Evolutionary conservation across 805 yeast species (phyloP).

Genomic region (Cyberlindnera samutprakarnensis): DNA sequence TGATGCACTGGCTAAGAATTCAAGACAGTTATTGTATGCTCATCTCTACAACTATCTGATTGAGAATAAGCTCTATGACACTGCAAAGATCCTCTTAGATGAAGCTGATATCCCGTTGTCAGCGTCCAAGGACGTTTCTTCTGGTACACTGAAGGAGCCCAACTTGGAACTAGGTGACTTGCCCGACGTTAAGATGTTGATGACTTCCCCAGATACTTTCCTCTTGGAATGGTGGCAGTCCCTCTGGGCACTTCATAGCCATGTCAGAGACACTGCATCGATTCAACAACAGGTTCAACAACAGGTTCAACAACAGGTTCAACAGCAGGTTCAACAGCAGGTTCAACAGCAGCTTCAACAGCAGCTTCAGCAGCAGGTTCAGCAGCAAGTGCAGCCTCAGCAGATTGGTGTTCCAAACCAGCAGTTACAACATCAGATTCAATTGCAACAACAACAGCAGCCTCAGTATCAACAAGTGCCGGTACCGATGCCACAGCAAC

Average conservation of each 20-base stretch:
- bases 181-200: constrained; percentile 31
- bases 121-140: constrained; percentile 6
- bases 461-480: neutral
- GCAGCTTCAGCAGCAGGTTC: too few species aligned
- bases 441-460: neutral
- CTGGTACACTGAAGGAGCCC: too few species aligned
- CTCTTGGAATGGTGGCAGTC: constrained; percentile 52
- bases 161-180: constrained; percentile 13
- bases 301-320: too few species aligned
- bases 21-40: constrained; percentile 42
- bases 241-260: constrained; percentile 41
- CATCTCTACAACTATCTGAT: constrained; percentile 44
- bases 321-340: too few species aligned
- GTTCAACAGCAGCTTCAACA: too few species aligned
- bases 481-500: neutral
- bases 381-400: too few species aligned
- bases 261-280: constrained; percentile 28
- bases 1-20: constrained; percentile 39
- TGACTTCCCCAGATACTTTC: constrained; percentile 38
- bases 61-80: constrained; percentile 39
- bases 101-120: constrained; percentile 38
- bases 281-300: constrained; percentile 3
- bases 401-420: neutral
- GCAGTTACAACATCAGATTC: neutral
- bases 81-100: constrained; percentile 39